Evolutionary conservation across 2,329 filamentous ascomycete species (phyloP), one percentile per base, ranked within the genome.

Genomic region (Penicillium sp.): DNA sequence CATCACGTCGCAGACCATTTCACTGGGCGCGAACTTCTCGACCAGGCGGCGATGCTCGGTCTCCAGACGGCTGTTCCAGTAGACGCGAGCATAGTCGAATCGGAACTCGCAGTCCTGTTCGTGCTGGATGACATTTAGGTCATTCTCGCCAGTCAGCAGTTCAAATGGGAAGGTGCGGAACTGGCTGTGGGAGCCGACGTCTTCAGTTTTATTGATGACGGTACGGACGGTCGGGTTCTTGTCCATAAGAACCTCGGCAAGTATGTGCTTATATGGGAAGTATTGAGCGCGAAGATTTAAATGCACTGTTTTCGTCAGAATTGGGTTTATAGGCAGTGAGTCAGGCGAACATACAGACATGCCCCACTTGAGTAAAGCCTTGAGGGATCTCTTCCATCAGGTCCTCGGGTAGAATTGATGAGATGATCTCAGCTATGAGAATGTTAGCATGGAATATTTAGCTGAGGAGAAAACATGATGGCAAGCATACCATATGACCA

Each of bases 1-100:
- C 93, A 97, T 99, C 63, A 97, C 89, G 75, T 99, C 94, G 78
- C 89, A 94, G 1, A 97, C 90, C 4, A 92, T 92, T 70, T 97
- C 90, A 40, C 94, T 93, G 7, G 89, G 86, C 56, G 85, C 79
- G 79, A 97, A 97, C 54, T 88, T 77, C 52, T 83, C 79, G 58
- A 93, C 86, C 17, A 97, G 80, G 3, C 94, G 84, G 63, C 88
- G 86, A 76, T 99, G 94, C 76, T 99, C 94, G 0, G 87, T 90
- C 69, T 95, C 89, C 15, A 99, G 84, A 65, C 93, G 87, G 69
- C 87, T 92, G 77, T 99, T 99, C 93, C 93, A 99, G 81, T 99
- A 99, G 4, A 99, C 94, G 67, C 95, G 95, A 61, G 89, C 86
- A 75, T 96, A 99, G 79, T 99, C 90, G 75, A 99, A 97, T 56